Percentiles rank a stretch among this genome's conserved stretches.
Evolutionary conservation across 345 rosid genomes (phyloP).

Genomic region (Brassica carinata): DNA sequence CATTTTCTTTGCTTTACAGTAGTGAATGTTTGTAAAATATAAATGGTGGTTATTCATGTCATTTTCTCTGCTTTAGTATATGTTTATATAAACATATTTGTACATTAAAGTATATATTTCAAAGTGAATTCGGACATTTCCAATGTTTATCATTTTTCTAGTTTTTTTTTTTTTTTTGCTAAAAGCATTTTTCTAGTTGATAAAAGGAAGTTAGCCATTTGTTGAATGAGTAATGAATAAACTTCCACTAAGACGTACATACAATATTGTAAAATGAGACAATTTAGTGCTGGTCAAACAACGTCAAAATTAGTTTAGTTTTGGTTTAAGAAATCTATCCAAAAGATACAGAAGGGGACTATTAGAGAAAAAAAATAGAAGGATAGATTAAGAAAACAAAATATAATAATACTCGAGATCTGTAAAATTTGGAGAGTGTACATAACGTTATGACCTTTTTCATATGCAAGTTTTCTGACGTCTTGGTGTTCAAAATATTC

Average conservation of each 20-base stretch:
- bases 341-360: not conserved
- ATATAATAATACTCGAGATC: not conserved
- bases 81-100: not conserved
- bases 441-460: not conserved
- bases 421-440: not conserved
- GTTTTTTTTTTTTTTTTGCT: not conserved
- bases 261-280: slow-evolving; percentile 3
- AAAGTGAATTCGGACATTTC: not conserved
- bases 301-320: slow-evolving; percentile 1
- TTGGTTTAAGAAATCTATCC: not conserved
- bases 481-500: not conserved
- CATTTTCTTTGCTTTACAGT: slow-evolving; percentile 24
- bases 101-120: not conserved
- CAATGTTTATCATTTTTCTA: not conserved
- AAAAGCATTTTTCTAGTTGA: slow-evolving; percentile 5
- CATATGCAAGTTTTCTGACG: not conserved
- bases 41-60: not conserved
- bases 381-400: not conserved
- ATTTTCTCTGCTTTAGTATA: slow-evolving; percentile 11
- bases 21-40: slow-evolving; percentile 2
- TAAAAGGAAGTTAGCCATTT: slow-evolving; percentile 15
- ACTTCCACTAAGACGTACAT: slow-evolving; percentile 25
- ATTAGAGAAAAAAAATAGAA: not conserved
- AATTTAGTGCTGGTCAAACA: not conserved
- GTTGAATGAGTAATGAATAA: slow-evolving; percentile 21